These are phyloP conservation scores for Fusarium odoratissimum DNA, from an alignment of 2,329 filamentous ascomycete genomes.

Conservation along the genomic window DNA sequence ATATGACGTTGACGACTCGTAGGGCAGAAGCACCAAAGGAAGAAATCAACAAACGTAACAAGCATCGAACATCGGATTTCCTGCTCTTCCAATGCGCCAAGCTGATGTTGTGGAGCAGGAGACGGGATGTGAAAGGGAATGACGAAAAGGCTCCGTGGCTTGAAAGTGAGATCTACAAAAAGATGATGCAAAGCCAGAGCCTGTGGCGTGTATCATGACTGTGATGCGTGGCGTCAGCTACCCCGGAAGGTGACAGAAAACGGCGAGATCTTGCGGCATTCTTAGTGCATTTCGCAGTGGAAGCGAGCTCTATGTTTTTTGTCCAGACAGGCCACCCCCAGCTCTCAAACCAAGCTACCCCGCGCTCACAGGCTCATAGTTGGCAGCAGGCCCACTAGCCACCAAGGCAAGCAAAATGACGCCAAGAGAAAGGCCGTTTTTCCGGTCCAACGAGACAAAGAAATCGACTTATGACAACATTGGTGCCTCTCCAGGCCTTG, in stretches of 20 bases:
- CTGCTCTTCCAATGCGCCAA: constrained; percentile 36
- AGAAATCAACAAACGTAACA: neutral
- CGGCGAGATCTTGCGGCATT: neutral
- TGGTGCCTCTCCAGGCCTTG: neutral
- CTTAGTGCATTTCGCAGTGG: neutral
- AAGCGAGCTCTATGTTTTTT: constrained; percentile 7
- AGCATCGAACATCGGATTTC: constrained; percentile 13
- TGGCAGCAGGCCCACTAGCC: constrained; percentile 25
- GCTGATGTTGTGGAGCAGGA: constrained; percentile 34
- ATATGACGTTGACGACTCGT: constrained; percentile 44
- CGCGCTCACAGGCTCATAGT: constrained; percentile 27
- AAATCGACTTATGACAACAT: constrained; percentile 19
- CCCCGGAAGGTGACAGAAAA: constrained; percentile 15
- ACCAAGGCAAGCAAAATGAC: constrained; percentile 25
- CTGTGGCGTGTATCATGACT: constrained; percentile 34
- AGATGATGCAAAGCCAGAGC: constrained; percentile 11
- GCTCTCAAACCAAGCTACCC: constrained; percentile 24
- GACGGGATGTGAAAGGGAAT: constrained; percentile 15
- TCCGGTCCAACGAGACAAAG: constrained; percentile 11
- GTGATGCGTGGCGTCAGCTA: constrained; percentile 42
- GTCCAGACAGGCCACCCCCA: neutral
- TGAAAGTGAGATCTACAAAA: constrained; percentile 15
- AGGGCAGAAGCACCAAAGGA: constrained; percentile 14
- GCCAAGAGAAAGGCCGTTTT: constrained; percentile 30
- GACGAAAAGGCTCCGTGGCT: constrained; percentile 40